phyloP scores from a whole-genome alignment of 306 rosid genomes.

The Rubus idaeus region DNA sequence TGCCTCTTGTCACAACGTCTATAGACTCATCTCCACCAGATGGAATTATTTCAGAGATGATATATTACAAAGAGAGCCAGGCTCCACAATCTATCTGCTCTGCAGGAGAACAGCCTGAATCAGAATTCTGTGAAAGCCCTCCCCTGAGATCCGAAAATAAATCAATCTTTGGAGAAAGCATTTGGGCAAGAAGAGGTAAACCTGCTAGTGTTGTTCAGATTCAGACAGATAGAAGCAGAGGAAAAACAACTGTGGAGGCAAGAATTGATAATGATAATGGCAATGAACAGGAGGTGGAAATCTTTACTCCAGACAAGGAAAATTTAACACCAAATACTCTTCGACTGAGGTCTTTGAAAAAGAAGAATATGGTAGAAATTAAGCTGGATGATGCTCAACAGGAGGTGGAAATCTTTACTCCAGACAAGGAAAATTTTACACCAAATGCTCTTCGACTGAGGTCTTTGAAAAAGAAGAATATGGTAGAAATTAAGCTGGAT shows the following conservation, averaged over 20 bases:
- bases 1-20: slow-evolving; percentile 27
- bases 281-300: slow-evolving; percentile 43
- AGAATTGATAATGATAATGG: slow-evolving; percentile 22
- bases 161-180: slow-evolving; percentile 29
- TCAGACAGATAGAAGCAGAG: slow-evolving; percentile 42
- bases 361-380: slow-evolving; percentile 42
- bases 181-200: slow-evolving; percentile 73
- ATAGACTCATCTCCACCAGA: slow-evolving; percentile 28
- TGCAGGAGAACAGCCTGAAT: slow-evolving; percentile 32
- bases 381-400: slow-evolving; percentile 25
- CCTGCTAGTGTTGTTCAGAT: slow-evolving; percentile 53
- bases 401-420: slow-evolving; percentile 53
- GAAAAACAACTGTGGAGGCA: slow-evolving; percentile 12
- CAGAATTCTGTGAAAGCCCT: slow-evolving; percentile 23
- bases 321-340: slow-evolving; percentile 58
- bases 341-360: slow-evolving; percentile 40
- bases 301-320: slow-evolving; percentile 62
- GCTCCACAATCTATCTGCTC: slow-evolving; percentile 31
- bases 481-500: slow-evolving; percentile 31
- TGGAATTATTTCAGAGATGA: slow-evolving; percentile 23
- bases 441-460: slow-evolving; percentile 45
- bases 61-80: slow-evolving; percentile 32
- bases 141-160: slow-evolving; percentile 28
- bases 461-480: slow-evolving; percentile 47
- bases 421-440: slow-evolving; percentile 68